phyloP scores from a whole-genome alignment of 257 asterid species.

The Handroanthus guayacan region DNA sequence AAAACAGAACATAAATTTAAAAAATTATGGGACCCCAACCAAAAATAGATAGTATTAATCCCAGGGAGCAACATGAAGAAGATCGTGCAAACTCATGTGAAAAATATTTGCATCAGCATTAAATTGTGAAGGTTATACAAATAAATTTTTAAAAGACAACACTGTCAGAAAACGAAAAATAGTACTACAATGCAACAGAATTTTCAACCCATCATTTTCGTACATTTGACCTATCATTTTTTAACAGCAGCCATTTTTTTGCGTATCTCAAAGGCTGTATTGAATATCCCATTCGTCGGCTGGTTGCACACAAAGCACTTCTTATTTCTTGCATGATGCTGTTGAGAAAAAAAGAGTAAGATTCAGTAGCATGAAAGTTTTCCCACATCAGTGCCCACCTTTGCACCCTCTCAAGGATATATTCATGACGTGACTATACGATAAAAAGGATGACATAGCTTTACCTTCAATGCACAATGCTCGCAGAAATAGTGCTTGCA shows the following conservation, averaged over 20 bases:
- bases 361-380: neutral
- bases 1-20: neutral
- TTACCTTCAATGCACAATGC: constrained; percentile 95
- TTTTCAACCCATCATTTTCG: constrained; percentile 16
- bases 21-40: neutral
- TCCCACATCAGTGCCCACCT: neutral
- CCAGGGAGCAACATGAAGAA: neutral
- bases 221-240: constrained; percentile 47
- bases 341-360: constrained; percentile 35
- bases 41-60: neutral
- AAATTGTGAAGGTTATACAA: constrained; percentile 6
- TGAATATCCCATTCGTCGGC: constrained; percentile 95
- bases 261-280: constrained; percentile 93
- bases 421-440: neutral
- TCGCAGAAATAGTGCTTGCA: constrained; percentile 98
- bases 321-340: constrained; percentile 95
- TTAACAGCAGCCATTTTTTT: constrained; percentile 67
- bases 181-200: constrained; percentile 24
- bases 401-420: neutral
- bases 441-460: constrained; percentile 2
- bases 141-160: constrained; percentile 9
- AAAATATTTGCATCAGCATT: neutral
- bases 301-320: constrained; percentile 98
- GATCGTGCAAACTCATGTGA: neutral
- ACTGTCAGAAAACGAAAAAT: constrained; percentile 17